Base-by-base conservation (phyloP, 768 basidiomycete species). In the Suillus cothurnatus region DNA sequence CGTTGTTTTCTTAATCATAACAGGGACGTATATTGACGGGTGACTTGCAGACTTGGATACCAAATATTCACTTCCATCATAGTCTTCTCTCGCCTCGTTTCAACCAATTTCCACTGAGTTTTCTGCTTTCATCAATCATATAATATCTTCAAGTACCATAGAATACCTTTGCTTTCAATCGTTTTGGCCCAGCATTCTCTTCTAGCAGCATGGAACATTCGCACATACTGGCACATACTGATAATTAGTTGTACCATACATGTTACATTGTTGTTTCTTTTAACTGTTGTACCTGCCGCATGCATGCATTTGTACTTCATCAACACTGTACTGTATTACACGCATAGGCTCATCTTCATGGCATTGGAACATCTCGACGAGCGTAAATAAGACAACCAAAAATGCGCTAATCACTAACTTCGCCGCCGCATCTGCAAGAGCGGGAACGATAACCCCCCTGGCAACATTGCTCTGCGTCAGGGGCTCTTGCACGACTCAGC, bases 401-500 rank as follows among this genome's bases (percentile, higher is more conserved):
- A 28, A 41, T 41, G 28, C 38, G 4, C 23, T 9, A 39, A 57
- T 21, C 19, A 14, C 32, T 14, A 14, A 56, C 21, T 36, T 38
- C 36, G 26, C 8, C 17, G 34, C 34, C 1, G 39, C n/a, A 59
- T 39, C 36, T 41, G 58, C 11, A 39, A 39, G 3, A 41, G 26
- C 12, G 39, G 26, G 17, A 58, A 41, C 39, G 3, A 28, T 9
- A 28, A 59, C 1, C 38, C 26, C 57, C 6, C n/a, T n/a, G n/a
- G 36, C n/a, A 57, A 36, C 12, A 12, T n/a, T 34, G 53, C 21
- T 34, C 12, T 6, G n/a, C 15, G 21, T 57, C 58, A 26, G 6
- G 49, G 17, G 36, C 36, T 19, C 36, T 57, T 17, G 36, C 36
- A 26, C 23, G 9, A 31, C 36, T 64, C 60, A 72, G 39, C 70